Evolutionary conservation across 1,284 basidiomycete species (phyloP).

Genomic region (Stygiomarasmius scandens): DNA sequence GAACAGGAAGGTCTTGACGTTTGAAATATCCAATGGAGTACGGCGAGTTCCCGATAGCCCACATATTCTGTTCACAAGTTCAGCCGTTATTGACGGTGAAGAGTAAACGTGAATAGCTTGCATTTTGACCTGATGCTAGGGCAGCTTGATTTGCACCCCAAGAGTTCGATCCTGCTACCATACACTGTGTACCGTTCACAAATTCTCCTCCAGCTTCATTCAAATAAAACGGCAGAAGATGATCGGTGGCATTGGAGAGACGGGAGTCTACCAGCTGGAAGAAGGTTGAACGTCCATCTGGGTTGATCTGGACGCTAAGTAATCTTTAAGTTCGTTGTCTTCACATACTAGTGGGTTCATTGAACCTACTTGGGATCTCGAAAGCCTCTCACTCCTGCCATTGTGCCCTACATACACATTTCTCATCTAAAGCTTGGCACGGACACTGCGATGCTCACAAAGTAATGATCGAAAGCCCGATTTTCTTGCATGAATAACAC

Average conservation of each 20-base stretch:
- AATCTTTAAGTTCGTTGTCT: too few relatives aligned
- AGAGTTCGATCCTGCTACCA: slow-evolving; percentile 10
- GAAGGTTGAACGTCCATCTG: slow-evolving; percentile 10
- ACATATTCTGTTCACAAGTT: slow-evolving; percentile 6
- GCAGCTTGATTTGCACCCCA: slow-evolving; percentile 15
- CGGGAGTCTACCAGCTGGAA: slow-evolving; percentile 11
- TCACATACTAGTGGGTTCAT: not conserved
- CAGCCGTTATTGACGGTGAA: not conserved
- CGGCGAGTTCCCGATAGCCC: slow-evolving; percentile 11
- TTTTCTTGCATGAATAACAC: slow-evolving; percentile 17
- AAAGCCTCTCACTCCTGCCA: slow-evolving; percentile 15
- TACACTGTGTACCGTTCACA: slow-evolving; percentile 13
- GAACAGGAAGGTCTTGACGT: slow-evolving; percentile 9
- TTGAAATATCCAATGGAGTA: slow-evolving; percentile 8
- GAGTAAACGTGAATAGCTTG: not conserved
- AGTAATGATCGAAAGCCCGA: slow-evolving; percentile 13
- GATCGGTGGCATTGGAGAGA: slow-evolving; percentile 10
- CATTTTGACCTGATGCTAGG: slow-evolving; percentile 11
- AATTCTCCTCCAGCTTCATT: slow-evolving; percentile 9
- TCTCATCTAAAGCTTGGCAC: not conserved
- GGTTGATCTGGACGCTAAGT: slow-evolving; percentile 11
- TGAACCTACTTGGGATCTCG: slow-evolving; percentile 12
- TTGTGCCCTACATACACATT: slow-evolving; percentile 1
- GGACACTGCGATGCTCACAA: slow-evolving; percentile 9
- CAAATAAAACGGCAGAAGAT: slow-evolving; percentile 11